Evolutionary conservation across 2,329 filamentous ascomycete genomes (phyloP), one percentile per base, ranked within the genome.

Genomic region (Tolypocladium album): DNA sequence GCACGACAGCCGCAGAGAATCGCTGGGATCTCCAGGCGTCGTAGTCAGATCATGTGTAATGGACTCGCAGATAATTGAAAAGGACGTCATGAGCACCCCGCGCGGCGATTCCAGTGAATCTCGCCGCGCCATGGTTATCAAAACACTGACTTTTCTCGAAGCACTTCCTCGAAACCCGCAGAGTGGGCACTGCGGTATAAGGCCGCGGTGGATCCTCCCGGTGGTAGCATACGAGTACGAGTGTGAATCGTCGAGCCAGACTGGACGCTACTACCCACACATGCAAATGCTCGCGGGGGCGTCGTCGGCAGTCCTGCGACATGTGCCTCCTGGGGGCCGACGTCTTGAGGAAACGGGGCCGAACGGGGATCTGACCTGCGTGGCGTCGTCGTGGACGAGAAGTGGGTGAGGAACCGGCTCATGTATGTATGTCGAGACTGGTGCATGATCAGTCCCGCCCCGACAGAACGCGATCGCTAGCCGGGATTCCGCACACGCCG

Each of bases 1-100:
- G 64, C 64, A 68, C 65, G 59, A 59, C 62, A 65, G 59, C 45
- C 22, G 31, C 22, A n/a, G 39, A 34, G 40, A 6, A 15, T n/a
- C 15, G 8, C 27, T 17, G 15, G 20, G 31, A 3, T 17, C 22
- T 27, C 17, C 47, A 31, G 7, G 6, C 27, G 47, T 27, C 47
- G 17, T n/a, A 17, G 31, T 34, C 27, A 1, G 15, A 7, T 36
- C 31, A 53, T 36, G 50, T 22, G 36, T 31, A 53, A 36, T 22
- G 50, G 31, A n/a, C 31, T 13, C 27, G 27, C 27, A 1, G 34
- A 12, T 36, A 17, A n/a, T 6, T 34, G 2, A 7, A 11, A 1
- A 36, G n/a, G 50, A 53, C 50, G 50, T 34, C 50, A 53, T 53
- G 17, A 17, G 27, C 27, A 9, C 9, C 47, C n/a, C 47, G 47